phyloP scores from a whole-genome alignment of 805 yeast species.

The Kodamaea jinghongensis region DNA sequence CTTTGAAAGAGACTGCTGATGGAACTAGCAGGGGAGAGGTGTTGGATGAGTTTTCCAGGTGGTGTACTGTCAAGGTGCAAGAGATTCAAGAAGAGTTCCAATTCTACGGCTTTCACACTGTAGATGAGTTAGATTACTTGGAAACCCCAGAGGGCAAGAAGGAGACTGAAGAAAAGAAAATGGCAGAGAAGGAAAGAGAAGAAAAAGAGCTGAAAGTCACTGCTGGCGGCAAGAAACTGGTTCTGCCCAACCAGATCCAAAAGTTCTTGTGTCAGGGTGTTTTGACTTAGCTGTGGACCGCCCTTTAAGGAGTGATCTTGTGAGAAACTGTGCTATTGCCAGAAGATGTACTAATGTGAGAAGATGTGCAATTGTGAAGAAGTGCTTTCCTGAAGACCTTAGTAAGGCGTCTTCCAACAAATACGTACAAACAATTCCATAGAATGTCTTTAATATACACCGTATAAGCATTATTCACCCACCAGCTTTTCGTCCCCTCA shows the following conservation, averaged over 20 bases:
- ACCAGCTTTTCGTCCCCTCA: too few relatives aligned
- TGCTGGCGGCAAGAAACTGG: constrained; percentile 23
- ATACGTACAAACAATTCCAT: too few relatives aligned
- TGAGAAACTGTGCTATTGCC: too few relatives aligned
- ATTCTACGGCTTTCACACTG: constrained; percentile 60
- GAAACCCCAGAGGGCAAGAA: constrained; percentile 33
- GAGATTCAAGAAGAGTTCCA: constrained; percentile 53
- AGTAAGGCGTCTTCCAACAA: too few relatives aligned
- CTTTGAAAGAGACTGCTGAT: constrained; percentile 16
- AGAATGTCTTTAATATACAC: too few relatives aligned
- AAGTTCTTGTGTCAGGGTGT: constrained; percentile 41
- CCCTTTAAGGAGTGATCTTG: too few relatives aligned
- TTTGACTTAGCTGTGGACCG: not conserved
- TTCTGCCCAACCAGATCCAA: constrained; percentile 35
- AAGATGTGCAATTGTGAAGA: too few relatives aligned
- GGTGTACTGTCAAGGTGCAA: constrained; percentile 60
- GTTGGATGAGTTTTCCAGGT: constrained; percentile 59
- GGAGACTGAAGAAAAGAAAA: constrained; percentile 22
- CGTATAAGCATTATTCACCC: too few relatives aligned
- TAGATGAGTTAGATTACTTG: constrained; percentile 39
- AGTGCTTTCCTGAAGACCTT: too few relatives aligned
- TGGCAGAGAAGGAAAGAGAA: constrained; percentile 19
- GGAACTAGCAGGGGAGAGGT: constrained; percentile 12
- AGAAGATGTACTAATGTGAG: too few relatives aligned
- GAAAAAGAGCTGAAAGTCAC: constrained; percentile 27